Conservation (phyloP, 2,329 filamentous ascomycete genomes). For the Tolypocladium tropicale region DNA sequence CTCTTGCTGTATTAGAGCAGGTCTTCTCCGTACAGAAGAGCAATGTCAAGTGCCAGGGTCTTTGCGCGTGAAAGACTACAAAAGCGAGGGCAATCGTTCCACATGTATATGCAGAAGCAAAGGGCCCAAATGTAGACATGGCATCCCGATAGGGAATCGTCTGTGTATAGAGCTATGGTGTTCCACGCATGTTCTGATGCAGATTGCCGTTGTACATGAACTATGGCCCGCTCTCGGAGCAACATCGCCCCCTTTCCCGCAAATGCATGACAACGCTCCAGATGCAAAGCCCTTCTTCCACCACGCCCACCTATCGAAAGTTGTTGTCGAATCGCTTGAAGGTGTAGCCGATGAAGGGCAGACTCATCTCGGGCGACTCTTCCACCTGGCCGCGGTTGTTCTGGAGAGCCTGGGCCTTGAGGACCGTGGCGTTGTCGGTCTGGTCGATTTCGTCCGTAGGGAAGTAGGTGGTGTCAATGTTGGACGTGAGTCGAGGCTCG, state of each 20-base stretch:
- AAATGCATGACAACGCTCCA: neutral
- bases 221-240: neutral
- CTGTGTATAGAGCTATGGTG: neutral
- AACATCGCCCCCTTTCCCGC: neutral
- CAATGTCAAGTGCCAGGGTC: neutral
- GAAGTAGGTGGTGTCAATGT: slow-evolving; percentile 97
- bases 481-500: slow-evolving; percentile 84
- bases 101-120: neutral
- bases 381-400: slow-evolving; percentile 55
- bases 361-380: slow-evolving; percentile 84
- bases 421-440: slow-evolving; percentile 79
- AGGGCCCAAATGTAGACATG: neutral
- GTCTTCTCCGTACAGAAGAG: neutral
- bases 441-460: slow-evolving; percentile 97
- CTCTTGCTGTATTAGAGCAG: neutral
- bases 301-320: slow-evolving; percentile 36
- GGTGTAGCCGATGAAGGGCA: slow-evolving; percentile 60
- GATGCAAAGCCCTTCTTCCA: neutral
- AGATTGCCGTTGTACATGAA: neutral
- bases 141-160: neutral
- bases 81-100: neutral
- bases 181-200: neutral
- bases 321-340: slow-evolving; percentile 91
- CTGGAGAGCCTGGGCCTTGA: slow-evolving; percentile 73
- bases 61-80: neutral